Evolutionary conservation across 768 basidiomycete genomes (phyloP), one percentile per base, ranked within the genome.

Genomic region (Termitomyces sp.): DNA sequence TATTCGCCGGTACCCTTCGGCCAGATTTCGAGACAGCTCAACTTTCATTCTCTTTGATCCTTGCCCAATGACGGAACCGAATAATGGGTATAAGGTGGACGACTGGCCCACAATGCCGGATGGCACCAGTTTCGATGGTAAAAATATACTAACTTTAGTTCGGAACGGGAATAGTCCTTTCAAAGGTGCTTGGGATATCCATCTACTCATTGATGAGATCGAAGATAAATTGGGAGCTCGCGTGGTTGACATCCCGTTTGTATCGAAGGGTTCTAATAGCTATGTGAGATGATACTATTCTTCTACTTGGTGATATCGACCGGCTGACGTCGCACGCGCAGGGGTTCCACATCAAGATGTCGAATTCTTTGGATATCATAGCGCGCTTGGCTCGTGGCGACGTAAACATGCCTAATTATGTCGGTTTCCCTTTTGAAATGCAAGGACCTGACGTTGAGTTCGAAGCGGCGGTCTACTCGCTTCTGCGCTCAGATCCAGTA

Each of bases 271-370:
- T 14, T 17, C 45, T 42, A 57, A 47, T 46, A 12, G 20, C 34
- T 57, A 57, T 9, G 32, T 57, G n/a, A 40, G 40, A 8, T 42
- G 14, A 5, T 5, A 5, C 1, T 32, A 34, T 32, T 15, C 31
- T 17, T 32, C 9, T 15, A 2, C 8, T 32, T 32, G 31, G 14
- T 49, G 31, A 3, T 14, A 34, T 34, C 15, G 11, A 50, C 3
- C 15, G 7, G 31, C 8, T 49, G 48, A 49, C 8, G n/a, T 20
- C n/a, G 3, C 17, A 14, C 37, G 2, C 38, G 2, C 37, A 57
- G 56, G 56, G 56, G 10, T 57, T 57, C 29, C 46, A 58, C 10
- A 15, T 58, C 15, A 50, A 58, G 29, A 4, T 58, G 20, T 58
- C 57, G 7, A 58, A 37, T 14, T 36, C 57, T n/a, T 2, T 25